phyloP scores from a whole-genome alignment of 495 filamentous ascomycete species.

The Xylona heveae region DNA sequence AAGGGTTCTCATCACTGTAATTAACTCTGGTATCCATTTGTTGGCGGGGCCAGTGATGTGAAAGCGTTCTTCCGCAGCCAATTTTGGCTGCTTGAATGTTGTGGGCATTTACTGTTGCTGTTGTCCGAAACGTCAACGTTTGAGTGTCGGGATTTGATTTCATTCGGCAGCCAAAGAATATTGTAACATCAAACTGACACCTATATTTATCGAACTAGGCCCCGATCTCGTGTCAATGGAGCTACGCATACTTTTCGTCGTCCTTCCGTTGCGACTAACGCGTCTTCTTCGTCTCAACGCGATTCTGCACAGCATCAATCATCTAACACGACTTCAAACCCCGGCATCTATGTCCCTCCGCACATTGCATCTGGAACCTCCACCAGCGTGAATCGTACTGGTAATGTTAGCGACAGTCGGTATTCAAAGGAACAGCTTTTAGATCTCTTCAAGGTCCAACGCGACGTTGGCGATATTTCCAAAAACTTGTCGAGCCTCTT shows the following conservation, averaged over 20 bases:
- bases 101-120: no score
- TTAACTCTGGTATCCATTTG: no score
- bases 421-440: slow-evolving; percentile 76
- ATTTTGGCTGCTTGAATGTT: no score
- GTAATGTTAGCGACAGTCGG: slow-evolving; percentile 30
- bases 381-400: slow-evolving; percentile 28
- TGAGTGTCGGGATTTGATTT: no score
- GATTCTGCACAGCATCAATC: slow-evolving; percentile 23
- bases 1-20: no score
- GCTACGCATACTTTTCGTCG: slow-evolving; percentile 73
- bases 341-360: slow-evolving; percentile 38
- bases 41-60: no score
- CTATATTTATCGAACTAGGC: slow-evolving; percentile 23
- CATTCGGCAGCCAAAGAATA: no score
- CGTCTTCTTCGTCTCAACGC: slow-evolving; percentile 20
- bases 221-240: slow-evolving; percentile 51
- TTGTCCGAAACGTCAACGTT: no score
- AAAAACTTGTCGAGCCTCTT: slow-evolving; percentile 52
- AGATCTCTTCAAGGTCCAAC: slow-evolving; percentile 44
- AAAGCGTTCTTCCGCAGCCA: no score
- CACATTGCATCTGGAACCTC: slow-evolving; percentile 30
- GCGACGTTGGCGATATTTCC: slow-evolving; percentile 28
- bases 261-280: slow-evolving; percentile 43
- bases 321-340: slow-evolving; percentile 22
- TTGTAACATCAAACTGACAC: no score